Percentiles rank a stretch among this genome's conserved stretches.
Evolutionary conservation across 106 monocot species (phyloP).

Genomic region (Allium fistulosum): DNA sequence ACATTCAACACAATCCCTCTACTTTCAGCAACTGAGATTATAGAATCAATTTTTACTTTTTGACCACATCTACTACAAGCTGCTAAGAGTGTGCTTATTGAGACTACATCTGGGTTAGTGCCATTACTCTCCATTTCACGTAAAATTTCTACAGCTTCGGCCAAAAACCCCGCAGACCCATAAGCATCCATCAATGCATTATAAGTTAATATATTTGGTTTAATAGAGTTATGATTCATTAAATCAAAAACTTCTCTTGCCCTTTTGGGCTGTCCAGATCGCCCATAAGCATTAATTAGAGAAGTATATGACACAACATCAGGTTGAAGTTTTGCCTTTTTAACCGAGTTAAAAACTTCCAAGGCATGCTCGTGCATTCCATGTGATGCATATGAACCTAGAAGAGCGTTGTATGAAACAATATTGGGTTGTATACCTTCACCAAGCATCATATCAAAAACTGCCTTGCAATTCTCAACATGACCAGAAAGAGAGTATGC

Average conservation of each 20-base stretch:
- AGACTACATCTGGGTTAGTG: constrained; percentile 65
- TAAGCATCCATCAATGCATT: constrained; percentile 98
- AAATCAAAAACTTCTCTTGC: constrained; percentile 65
- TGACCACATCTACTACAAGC: constrained; percentile 73
- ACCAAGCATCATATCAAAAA: constrained; percentile 88
- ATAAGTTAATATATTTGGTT: constrained; percentile 76
- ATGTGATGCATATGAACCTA: constrained; percentile 83
- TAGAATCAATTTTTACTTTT: constrained; percentile 52
- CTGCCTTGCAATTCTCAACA: constrained; percentile 75
- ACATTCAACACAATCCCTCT: constrained; percentile 67
- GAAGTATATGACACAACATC: constrained; percentile 97
- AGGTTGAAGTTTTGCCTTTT: constrained; percentile 37
- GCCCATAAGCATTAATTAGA: constrained; percentile 86
- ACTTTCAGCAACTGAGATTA: constrained; percentile 64
- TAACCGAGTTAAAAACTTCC: constrained; percentile 52
- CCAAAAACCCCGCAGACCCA: constrained; percentile 72
- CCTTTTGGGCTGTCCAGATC: constrained; percentile 68
- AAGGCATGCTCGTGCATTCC: constrained; percentile 82
- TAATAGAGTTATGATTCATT: constrained; percentile 55
- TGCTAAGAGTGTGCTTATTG: constrained; percentile 91
- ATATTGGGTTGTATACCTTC: constrained; percentile 92
- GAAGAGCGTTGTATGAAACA: constrained; percentile 79
- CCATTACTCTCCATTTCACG: constrained; percentile 70
- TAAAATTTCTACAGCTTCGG: constrained; percentile 61
- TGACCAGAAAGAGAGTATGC: constrained; percentile 88